phyloP scores from a whole-genome alignment of 2,329 filamentous ascomycete species.

The Thelonectria olida region DNA sequence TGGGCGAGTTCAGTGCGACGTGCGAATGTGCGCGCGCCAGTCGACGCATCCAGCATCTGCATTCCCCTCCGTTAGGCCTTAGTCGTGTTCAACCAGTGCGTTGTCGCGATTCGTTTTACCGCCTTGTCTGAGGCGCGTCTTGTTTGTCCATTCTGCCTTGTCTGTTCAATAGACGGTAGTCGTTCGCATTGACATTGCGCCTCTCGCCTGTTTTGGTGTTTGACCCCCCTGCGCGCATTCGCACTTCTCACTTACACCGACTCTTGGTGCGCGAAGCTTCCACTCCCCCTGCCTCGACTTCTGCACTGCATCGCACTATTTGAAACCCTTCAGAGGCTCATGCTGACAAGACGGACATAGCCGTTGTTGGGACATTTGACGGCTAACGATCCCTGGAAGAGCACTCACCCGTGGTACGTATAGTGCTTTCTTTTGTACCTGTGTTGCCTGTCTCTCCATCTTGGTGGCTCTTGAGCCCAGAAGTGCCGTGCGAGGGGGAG shows the following conservation, averaged over 20 bases:
- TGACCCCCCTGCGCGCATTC: constrained; percentile 7
- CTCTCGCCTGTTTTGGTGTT: constrained; percentile 15
- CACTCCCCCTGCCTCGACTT: constrained; percentile 6
- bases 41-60: constrained; percentile 6
- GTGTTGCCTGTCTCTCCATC: constrained; percentile 16
- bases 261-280: constrained; percentile 30
- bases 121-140: constrained; percentile 8
- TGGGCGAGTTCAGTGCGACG: not conserved
- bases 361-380: constrained; percentile 24
- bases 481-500: constrained; percentile 13
- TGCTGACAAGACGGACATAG: constrained; percentile 38
- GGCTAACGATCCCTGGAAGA: constrained; percentile 14
- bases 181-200: constrained; percentile 15
- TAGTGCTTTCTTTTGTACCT: constrained; percentile 23
- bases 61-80: constrained; percentile 16
- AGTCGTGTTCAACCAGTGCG: constrained; percentile 11
- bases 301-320: constrained; percentile 10
- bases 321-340: constrained; percentile 25
- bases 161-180: not conserved
- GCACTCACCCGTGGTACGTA: constrained; percentile 32
- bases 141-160: not conserved
- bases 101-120: constrained; percentile 10
- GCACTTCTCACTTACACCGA: constrained; percentile 39
- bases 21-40: not conserved
- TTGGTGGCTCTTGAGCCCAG: constrained; percentile 7